Base-by-base conservation (phyloP, 768 basidiomycete species). In the Mycena galopus region DNA sequence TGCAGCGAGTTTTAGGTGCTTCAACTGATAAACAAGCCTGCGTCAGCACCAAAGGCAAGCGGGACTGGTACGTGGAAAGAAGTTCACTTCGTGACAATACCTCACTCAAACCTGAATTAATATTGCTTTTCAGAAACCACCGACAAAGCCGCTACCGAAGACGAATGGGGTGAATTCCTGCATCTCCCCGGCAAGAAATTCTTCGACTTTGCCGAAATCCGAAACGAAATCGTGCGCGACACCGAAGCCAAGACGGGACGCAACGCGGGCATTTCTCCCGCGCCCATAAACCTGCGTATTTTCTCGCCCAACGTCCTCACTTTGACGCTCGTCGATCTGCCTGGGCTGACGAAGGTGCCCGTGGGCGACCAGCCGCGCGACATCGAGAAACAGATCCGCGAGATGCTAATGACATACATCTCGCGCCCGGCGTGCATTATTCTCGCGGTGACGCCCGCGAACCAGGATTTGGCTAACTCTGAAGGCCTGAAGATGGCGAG, bases 151-250 rank as follows among this genome's bases (percentile, higher is more conserved):
- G 94, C 93, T 82, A 98, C 98, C 81, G 86, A 91, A 68, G 92
- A 98, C 76, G 98, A 99, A 82, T 99, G 98, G 98, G 98, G 97
- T 76, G 98, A 99, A 83, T 99, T 99, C 88, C 87, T 98, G 30
- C 96, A 96, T 77, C 89, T 98, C 42, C 98, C 97, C 0, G 94
- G 94, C 67, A 94, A 99, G 86, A 99, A 99, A 84, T 97, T 99
- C 84, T 95, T 93, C 81, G 97, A 99, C 85, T 99, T 99, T 84
- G 87, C 91, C 83, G 96, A 97, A 87, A 98, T 99, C 79, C 88
- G 97, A 67, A 94, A 93, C 56, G 98, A 99, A 83, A 99, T 99
- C 75, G 89, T 98, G 27, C 91, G 92, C 74, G 98, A 99, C 81
- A 99, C 98, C 1, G 98, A 99, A 80, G 94, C 95, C 69, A 99